Evolutionary conservation across 2,329 filamentous ascomycete species (phyloP).

Genomic region (Cladophialophora immunda): DNA sequence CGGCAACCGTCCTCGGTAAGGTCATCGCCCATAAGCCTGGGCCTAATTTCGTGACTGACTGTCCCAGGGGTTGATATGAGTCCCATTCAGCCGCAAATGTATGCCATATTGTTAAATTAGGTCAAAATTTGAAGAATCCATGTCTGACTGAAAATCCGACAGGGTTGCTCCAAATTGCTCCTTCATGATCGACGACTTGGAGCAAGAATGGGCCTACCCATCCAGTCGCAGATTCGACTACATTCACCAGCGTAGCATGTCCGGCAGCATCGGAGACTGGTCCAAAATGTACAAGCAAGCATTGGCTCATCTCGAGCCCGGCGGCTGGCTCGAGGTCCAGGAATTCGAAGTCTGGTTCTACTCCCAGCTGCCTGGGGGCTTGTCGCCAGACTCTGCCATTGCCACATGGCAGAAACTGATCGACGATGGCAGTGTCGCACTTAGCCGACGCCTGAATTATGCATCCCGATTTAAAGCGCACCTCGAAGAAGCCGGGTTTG

Average conservation of each 20-base stretch:
- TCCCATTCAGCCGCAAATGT: conserved; percentile 30
- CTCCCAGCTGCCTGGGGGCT: conserved; percentile 36
- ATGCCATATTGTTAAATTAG: neutral
- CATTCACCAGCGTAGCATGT: conserved; percentile 43
- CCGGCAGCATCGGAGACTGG: conserved; percentile 52
- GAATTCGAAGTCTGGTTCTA: conserved; percentile 43
- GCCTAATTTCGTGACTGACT: conserved; percentile 16
- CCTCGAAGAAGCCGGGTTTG: conserved; percentile 42
- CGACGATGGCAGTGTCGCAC: conserved; percentile 40
- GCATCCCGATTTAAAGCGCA: conserved; percentile 37
- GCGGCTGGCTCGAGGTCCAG: conserved; percentile 51
- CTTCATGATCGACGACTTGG: conserved; percentile 46
- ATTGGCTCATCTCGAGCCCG: conserved; percentile 37
- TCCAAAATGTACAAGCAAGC: conserved; percentile 44
- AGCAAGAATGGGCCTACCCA: conserved; percentile 40
- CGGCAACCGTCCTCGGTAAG: conserved; percentile 4
- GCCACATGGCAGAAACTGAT: conserved; percentile 40
- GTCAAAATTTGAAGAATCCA: too few species aligned
- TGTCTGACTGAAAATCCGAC: neutral
- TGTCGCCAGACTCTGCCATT: conserved; percentile 14
- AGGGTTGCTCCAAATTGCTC: conserved; percentile 43
- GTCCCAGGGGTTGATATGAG: conserved; percentile 37
- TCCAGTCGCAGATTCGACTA: conserved; percentile 45
- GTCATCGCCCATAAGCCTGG: conserved; percentile 5
- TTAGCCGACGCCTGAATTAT: conserved; percentile 38